Base-by-base conservation (phyloP, 139 green algal species). In the Pleodorina starrii region DNA sequence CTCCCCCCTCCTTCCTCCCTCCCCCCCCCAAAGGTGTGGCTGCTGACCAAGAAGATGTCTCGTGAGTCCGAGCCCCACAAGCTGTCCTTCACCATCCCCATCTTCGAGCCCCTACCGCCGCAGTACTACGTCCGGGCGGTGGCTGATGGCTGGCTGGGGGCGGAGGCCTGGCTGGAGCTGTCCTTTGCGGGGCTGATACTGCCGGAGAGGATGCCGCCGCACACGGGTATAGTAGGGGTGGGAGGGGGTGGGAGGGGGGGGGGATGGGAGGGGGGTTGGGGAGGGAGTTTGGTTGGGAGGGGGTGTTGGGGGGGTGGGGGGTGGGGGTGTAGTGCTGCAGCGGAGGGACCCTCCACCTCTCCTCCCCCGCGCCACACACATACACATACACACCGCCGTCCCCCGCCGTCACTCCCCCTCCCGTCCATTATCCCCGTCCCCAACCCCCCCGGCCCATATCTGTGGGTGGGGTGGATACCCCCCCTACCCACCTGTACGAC, bases 21-120 rank as follows among this genome's bases (percentile, higher is more conserved):
- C 76, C 10, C 23, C 29, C 1, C 36, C 36, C 96, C n/a, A n/a
- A n/a, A 99, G 94, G 93, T 91, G 10, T 99, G 98, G 95, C 92
- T 92, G 71, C 93, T 99, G 75, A 98, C 95, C 35, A 98, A 98
- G 87, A 97, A 97, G 83, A 97, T 97, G 94, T 94, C 78, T 21
- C 86, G 89, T 14, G 94, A 97, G 82, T 87, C 90, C 14, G 68
- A 84, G 23, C 29, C 79, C 21, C 96, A 98, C 86, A 91, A 88
- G 36, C 76, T 99, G 48, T 92, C 93, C 43, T 99, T 99, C 94
- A 98, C 96, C 63, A 99, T 99, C 81, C 98, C 98, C 63, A 97
- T 99, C 77, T 97, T 96, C 68, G 98, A 99, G 95, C 98, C 98
- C 11, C 94, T 99, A 69, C 98, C 98, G 60, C 40, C 85, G 48